A percentile compares a stretch with the other conserved stretches of the same genome.
Evolutionary conservation across 2,329 filamentous ascomycete species (phyloP).

Genomic region (Aspergillus sp.): DNA sequence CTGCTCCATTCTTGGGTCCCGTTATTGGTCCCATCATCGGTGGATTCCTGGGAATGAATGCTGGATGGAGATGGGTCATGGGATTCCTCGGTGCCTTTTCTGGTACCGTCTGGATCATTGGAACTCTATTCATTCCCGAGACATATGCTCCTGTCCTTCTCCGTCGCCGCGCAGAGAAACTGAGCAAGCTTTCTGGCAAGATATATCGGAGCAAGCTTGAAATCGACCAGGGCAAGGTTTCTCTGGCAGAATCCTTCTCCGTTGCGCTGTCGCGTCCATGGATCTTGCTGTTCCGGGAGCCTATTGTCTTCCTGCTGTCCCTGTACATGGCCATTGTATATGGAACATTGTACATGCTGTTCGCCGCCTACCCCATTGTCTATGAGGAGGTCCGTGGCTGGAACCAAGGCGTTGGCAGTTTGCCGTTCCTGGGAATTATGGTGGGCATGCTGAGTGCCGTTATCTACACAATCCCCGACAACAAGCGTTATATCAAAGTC

Average conservation of each 20-base stretch:
- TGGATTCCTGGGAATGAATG: conserved; percentile 60
- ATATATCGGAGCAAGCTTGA: conserved; percentile 41
- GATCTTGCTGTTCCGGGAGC: conserved; percentile 45
- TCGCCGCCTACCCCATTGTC: conserved; percentile 49
- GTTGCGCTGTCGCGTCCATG: conserved; percentile 48
- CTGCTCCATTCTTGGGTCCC: conserved; percentile 64
- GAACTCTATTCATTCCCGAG: conserved; percentile 27
- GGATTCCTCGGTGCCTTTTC: conserved; percentile 61
- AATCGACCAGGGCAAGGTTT: conserved; percentile 38
- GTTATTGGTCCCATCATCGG: conserved; percentile 61
- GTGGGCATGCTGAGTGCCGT: conserved; percentile 37
- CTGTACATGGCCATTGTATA: conserved; percentile 50
- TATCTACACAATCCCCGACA: conserved; percentile 38
- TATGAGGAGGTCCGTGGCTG: conserved; percentile 43
- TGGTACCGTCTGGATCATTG: conserved; percentile 49
- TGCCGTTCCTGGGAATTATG: conserved; percentile 48
- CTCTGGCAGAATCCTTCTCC: conserved; percentile 35
- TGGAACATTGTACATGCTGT: conserved; percentile 50
- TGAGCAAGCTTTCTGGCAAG: conserved; percentile 48
- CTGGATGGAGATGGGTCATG: conserved; percentile 67
- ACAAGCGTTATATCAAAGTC: conserved; percentile 36
- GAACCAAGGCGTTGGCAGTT: conserved; percentile 42
- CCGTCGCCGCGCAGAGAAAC: conserved; percentile 43
- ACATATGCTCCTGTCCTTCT: conserved; percentile 50
- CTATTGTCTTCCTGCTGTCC: conserved; percentile 48